Conservation (phyloP, 2,329 filamentous ascomycete species). For the Claviceps maximensis region DNA sequence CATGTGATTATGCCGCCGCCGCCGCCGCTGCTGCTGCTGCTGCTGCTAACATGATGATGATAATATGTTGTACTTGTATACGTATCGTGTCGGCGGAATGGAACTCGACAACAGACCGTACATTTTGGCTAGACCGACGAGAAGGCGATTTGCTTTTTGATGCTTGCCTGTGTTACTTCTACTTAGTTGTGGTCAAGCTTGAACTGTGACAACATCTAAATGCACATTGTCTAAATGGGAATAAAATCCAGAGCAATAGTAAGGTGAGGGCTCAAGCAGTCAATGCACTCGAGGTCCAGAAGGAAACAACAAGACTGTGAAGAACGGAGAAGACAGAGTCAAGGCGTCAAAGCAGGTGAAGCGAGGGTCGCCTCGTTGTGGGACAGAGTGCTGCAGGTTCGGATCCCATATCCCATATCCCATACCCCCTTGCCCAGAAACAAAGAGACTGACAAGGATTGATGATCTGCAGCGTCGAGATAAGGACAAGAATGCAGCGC, state of each 20-base stretch:
- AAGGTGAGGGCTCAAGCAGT: background rate
- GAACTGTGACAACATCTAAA: background rate
- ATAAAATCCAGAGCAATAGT: background rate
- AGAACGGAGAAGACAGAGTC: background rate
- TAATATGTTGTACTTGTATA: background rate
- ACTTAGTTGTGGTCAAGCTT: background rate
- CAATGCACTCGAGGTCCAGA: background rate
- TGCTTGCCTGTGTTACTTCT: background rate
- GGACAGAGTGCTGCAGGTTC: background rate
- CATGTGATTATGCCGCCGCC: background rate
- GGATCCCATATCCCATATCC: background rate
- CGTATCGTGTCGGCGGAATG: slow-evolving; percentile 1
- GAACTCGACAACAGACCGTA: slow-evolving; percentile 1
- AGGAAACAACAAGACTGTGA: background rate
- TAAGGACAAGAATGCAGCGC: background rate
- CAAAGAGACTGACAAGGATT: background rate
- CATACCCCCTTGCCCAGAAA: background rate
- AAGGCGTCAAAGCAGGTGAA: background rate
- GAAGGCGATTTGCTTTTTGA: background rate
- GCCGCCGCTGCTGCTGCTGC: background rate
- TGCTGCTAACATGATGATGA: background rate
- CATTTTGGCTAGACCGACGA: background rate
- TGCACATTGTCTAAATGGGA: background rate
- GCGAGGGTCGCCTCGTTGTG: background rate
- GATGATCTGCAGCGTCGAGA: slow-evolving; percentile 2